Percentiles rank a stretch among this genome's conserved stretches.
These are phyloP conservation scores for Talaromyces proteolyticus DNA, from an alignment of 495 filamentous ascomycete genomes.

Conservation along the genomic window DNA sequence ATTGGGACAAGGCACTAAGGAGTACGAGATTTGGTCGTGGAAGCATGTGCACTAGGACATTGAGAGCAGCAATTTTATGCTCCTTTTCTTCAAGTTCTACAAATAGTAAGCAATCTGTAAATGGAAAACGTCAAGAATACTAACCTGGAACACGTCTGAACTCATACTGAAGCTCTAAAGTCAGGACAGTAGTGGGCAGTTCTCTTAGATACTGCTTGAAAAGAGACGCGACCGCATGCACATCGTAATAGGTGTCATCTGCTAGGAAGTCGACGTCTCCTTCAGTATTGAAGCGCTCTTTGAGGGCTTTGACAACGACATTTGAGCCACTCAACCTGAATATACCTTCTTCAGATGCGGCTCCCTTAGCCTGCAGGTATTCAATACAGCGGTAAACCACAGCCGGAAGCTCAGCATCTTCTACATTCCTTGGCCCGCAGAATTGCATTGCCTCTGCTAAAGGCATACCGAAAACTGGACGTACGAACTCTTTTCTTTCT, in stretches of 20 bases:
- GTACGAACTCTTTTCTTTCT: slow-evolving; percentile 51
- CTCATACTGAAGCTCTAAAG: slow-evolving; percentile 81
- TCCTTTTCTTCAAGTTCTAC: slow-evolving; percentile 59
- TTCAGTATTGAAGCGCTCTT: slow-evolving; percentile 89
- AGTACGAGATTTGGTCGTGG: slow-evolving; percentile 75
- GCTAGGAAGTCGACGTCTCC: slow-evolving; percentile 85
- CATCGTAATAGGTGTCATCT: slow-evolving; percentile 85
- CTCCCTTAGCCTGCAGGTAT: slow-evolving; percentile 80
- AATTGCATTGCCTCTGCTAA: slow-evolving; percentile 81
- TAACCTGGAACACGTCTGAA: slow-evolving; percentile 83
- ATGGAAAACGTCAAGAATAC: slow-evolving; percentile 9
- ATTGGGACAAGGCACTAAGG: slow-evolving; percentile 74
- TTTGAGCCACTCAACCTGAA: slow-evolving; percentile 95
- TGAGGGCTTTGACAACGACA: slow-evolving; percentile 83
- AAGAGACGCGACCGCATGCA: slow-evolving; percentile 91
- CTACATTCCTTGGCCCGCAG: slow-evolving; percentile 64
- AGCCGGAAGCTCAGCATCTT: slow-evolving; percentile 71
- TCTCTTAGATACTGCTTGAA: slow-evolving; percentile 94
- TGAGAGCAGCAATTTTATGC: slow-evolving; percentile 79
- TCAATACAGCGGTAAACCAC: slow-evolving; percentile 96
- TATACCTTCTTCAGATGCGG: slow-evolving; percentile 85
- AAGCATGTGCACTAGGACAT: slow-evolving; percentile 75
- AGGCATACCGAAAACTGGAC: slow-evolving; percentile 80
- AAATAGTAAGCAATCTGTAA: slow-evolving; percentile 10
- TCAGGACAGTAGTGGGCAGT: slow-evolving; percentile 84